A percentile compares a stretch with the other conserved stretches of the same genome.
Evolutionary conservation across 176 grass and related monocot species (phyloP).

Genomic region (Elymus sibiricus): DNA sequence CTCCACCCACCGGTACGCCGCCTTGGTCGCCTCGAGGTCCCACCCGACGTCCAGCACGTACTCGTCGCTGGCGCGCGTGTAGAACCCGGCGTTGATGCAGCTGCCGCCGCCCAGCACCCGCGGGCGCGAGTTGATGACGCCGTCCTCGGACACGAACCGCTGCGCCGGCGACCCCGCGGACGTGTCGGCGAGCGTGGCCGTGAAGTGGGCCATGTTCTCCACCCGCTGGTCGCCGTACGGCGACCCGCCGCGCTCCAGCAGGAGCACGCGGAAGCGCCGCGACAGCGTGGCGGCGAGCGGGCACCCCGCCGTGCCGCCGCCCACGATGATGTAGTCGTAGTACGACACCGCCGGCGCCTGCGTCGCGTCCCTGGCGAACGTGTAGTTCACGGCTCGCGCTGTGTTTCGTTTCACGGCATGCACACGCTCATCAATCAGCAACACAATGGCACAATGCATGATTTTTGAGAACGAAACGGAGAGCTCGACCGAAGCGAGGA

Average conservation of each 20-base stretch:
- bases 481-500: no score
- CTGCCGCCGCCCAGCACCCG: slow-evolving; percentile 84
- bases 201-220: slow-evolving; percentile 47
- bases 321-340: slow-evolving; percentile 91
- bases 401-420: background rate
- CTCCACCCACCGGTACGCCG: slow-evolving; percentile 82
- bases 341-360: slow-evolving; percentile 46
- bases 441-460: background rate
- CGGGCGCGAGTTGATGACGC: slow-evolving; percentile 69
- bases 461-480: no score
- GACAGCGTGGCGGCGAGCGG: slow-evolving; percentile 79
- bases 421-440: background rate
- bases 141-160: slow-evolving; percentile 86
- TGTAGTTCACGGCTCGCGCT: slow-evolving; percentile 36
- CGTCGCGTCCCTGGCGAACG: slow-evolving; percentile 58
- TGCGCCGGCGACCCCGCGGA: slow-evolving; percentile 56
- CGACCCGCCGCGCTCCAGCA: slow-evolving; percentile 75
- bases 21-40: slow-evolving; percentile 29
- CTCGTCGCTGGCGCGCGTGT: slow-evolving; percentile 53
- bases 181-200: slow-evolving; percentile 51
- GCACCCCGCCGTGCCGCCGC: slow-evolving; percentile 85
- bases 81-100: slow-evolving; percentile 93
- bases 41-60: slow-evolving; percentile 49
- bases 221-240: slow-evolving; percentile 70
- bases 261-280: slow-evolving; percentile 49